These are phyloP conservation scores for Xylaria palmicola DNA, from an alignment of 495 filamentous ascomycete species.

Conservation along the genomic window DNA sequence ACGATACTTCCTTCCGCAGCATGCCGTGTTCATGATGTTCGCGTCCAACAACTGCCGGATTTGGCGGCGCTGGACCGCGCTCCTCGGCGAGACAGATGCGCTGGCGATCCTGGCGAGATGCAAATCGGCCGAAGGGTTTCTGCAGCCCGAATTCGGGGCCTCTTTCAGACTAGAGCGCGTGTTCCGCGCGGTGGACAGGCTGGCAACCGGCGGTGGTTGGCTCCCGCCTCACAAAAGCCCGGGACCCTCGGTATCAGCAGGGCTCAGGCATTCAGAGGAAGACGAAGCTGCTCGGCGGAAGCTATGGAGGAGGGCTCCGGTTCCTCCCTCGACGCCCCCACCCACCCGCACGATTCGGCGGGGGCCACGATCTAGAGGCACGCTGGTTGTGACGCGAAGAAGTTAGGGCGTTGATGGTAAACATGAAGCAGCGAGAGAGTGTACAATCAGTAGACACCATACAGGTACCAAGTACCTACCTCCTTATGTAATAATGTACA, in stretches of 20 bases:
- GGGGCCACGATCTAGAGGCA: conserved; percentile 5
- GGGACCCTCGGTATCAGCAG: background rate
- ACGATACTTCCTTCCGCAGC: conserved; percentile 39
- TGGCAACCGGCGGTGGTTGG: conserved; percentile 6
- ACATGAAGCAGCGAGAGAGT: background rate
- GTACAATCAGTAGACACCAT: background rate
- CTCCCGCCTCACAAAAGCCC: background rate
- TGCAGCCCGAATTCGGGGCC: conserved; percentile 38
- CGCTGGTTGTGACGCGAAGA: background rate
- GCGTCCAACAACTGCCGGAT: conserved; percentile 28
- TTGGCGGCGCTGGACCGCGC: conserved; percentile 38
- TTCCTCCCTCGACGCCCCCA: background rate
- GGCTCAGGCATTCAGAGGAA: background rate
- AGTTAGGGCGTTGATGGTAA: background rate
- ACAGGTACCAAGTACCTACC: background rate
- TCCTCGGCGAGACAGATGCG: conserved; percentile 32
- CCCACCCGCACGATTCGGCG: background rate
- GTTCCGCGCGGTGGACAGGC: conserved; percentile 8
- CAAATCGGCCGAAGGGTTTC: conserved; percentile 13
- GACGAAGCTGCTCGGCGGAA: background rate
- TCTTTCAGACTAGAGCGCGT: conserved; percentile 18
- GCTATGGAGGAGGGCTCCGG: no score
- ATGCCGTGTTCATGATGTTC: conserved; percentile 24
- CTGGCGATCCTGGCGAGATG: conserved; percentile 21
- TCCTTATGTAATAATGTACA: no score